Percentiles rank a stretch among this genome's conserved stretches.
Evolutionary conservation across 139 green algal species (phyloP).

Genomic region (Closterium sp.): DNA sequence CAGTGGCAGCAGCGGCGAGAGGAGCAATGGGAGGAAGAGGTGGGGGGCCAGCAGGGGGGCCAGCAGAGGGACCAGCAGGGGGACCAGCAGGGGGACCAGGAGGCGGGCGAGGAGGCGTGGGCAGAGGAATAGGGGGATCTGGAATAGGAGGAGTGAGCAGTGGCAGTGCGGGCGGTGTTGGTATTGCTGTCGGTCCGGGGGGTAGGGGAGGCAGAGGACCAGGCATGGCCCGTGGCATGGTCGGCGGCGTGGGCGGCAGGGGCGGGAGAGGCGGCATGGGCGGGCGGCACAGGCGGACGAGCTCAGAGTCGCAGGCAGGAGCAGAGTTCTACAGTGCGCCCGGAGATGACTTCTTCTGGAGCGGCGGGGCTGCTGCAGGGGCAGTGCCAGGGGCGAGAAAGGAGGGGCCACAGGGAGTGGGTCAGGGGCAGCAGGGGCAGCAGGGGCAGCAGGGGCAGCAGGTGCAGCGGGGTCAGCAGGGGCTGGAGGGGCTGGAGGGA

Average conservation of each 20-base stretch:
- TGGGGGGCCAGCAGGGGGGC: background rate
- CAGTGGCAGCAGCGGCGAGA: background rate
- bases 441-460: background rate
- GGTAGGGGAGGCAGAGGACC: background rate
- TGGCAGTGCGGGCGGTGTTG: background rate
- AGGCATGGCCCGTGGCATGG: background rate
- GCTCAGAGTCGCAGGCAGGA: background rate
- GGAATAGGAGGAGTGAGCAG: no score
- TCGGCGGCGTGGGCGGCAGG: background rate
- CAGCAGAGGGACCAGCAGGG: background rate
- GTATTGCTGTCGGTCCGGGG: background rate
- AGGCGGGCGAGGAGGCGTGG: no score
- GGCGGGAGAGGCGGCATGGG: background rate
- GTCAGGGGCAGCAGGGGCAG: background rate
- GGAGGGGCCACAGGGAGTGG: no score
- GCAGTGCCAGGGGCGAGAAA: no score
- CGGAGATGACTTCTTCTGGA: background rate
- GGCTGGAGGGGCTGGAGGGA: background rate
- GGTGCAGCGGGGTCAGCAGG: no score
- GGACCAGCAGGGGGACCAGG: background rate
- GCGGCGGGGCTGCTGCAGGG: background rate
- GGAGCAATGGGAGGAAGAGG: background rate
- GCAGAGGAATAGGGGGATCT: no score
- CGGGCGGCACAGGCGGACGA: background rate
- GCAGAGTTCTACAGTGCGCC: background rate